A percentile compares a stretch with the other conserved stretches of the same genome.
These are phyloP conservation scores for Trypanosoma theileri DNA, from an alignment of 208 protist genomes.

Conservation along the genomic window DNA sequence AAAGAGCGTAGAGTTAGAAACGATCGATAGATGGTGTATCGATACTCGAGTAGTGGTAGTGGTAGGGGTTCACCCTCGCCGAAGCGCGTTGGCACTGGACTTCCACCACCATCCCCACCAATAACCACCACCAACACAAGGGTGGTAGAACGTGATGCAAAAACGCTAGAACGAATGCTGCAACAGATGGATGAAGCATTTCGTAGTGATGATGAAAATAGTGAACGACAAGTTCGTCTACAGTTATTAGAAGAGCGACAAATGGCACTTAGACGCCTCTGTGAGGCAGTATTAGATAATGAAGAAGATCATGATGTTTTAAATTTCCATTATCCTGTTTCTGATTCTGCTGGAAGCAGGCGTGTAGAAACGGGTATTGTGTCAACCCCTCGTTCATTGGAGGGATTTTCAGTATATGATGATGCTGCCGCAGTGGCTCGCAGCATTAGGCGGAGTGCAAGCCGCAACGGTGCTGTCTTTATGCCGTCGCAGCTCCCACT, in stretches of 20 bases:
- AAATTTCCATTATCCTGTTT: slow-evolving; percentile 10
- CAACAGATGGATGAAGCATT: slow-evolving; percentile 32
- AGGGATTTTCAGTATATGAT: slow-evolving; percentile 5
- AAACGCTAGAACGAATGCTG: slow-evolving; percentile 21
- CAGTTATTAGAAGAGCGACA: slow-evolving; percentile 61
- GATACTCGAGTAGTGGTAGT: background rate
- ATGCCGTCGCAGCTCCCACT: background rate
- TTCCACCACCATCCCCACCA: background rate
- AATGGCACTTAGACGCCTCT: slow-evolving; percentile 52
- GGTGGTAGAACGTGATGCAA: slow-evolving; percentile 19
- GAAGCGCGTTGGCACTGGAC: background rate
- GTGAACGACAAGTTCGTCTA: slow-evolving; percentile 36
- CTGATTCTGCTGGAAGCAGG: background rate
- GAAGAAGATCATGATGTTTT: slow-evolving; percentile 25
- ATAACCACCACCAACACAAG: background rate
- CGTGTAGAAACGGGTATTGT: slow-evolving; percentile 20
- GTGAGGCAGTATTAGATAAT: slow-evolving; percentile 55
- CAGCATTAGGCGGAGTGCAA: slow-evolving; percentile 5
- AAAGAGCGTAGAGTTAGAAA: slow-evolving; percentile 3
- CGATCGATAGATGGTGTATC: slow-evolving; percentile 5
- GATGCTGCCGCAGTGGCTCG: slow-evolving; percentile 1
- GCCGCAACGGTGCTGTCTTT: background rate
- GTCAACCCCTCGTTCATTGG: slow-evolving; percentile 22
- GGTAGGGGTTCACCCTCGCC: background rate
- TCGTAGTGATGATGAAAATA: slow-evolving; percentile 14